A percentile compares a stretch with the other conserved stretches of the same genome.
These are phyloP conservation scores for Terana coerulea DNA, from an alignment of 768 basidiomycete genomes.

Conservation along the genomic window DNA sequence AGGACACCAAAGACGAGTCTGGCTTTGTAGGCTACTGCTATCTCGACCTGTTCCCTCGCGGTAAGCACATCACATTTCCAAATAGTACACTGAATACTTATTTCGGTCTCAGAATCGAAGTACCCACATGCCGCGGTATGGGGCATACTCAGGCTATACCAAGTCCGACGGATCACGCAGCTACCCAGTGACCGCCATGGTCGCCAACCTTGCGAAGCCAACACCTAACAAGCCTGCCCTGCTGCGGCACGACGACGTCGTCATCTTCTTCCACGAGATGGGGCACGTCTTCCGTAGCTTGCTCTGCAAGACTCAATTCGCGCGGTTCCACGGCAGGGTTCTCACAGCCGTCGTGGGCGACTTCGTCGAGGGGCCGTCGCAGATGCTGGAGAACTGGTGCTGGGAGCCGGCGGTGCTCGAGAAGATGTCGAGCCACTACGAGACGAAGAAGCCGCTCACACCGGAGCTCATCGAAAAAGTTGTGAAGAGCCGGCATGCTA, in stretches of 20 bases:
- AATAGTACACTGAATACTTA: too few relatives aligned
- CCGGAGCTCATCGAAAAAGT: conserved; percentile 74
- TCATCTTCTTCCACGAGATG: conserved; percentile 93
- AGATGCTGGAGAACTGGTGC: conserved; percentile 95
- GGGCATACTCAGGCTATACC: conserved; percentile 65
- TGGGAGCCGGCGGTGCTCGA: conserved; percentile 79
- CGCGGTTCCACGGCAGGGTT: conserved; percentile 79
- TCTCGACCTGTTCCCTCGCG: conserved; percentile 82
- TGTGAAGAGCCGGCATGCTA: conserved; percentile 73
- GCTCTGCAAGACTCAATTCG: conserved; percentile 64
- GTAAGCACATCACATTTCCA: conserved; percentile 37
- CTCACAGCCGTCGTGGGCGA: conserved; percentile 67
- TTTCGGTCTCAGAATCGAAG: conserved; percentile 51
- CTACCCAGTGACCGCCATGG: conserved; percentile 82
- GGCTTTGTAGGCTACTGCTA: conserved; percentile 85
- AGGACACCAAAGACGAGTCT: conserved; percentile 62
- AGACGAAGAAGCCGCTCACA: conserved; percentile 68
- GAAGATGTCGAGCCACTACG: conserved; percentile 77
- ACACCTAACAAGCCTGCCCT: conserved; percentile 77
- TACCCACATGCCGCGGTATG: conserved; percentile 89
- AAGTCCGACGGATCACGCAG: conserved; percentile 51
- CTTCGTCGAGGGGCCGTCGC: conserved; percentile 87
- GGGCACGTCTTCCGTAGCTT: conserved; percentile 51
- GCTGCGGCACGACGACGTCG: conserved; percentile 85
- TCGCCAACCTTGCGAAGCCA: conserved; percentile 86